Conservation (phyloP, 2,329 filamentous ascomycete species). For the Sclerotinia glacialis region DNA sequence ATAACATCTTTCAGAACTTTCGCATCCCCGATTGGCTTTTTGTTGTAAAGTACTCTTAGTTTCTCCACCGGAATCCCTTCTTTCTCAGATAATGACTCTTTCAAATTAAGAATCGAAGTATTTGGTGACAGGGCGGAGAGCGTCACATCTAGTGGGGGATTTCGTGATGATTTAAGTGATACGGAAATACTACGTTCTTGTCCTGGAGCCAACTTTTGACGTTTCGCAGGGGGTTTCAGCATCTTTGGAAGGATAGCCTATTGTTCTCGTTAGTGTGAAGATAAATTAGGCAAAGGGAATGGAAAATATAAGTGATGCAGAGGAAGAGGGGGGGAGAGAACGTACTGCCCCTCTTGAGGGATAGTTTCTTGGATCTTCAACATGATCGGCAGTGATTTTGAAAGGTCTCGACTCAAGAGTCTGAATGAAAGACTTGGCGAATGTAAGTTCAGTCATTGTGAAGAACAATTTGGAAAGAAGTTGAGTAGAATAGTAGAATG, state of each 20-base stretch:
- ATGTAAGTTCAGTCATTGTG: constrained; percentile 77
- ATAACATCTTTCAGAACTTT: constrained; percentile 76
- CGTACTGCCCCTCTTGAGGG: constrained; percentile 73
- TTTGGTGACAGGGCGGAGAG: constrained; percentile 61
- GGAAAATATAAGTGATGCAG: background rate
- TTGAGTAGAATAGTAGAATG: too few relatives aligned
- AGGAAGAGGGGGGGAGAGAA: constrained; percentile 19
- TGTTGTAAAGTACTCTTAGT: constrained; percentile 80
- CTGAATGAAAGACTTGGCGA: constrained; percentile 79
- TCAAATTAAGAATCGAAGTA: constrained; percentile 77
- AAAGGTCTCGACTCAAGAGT: constrained; percentile 73
- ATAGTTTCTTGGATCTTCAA: constrained; percentile 79
- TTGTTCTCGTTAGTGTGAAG: constrained; percentile 20
- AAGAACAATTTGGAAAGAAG: background rate
- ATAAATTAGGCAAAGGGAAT: background rate
- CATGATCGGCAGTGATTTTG: constrained; percentile 85
- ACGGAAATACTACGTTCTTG: constrained; percentile 55
- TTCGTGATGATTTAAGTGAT: constrained; percentile 72
- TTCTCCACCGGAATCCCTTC: constrained; percentile 68
- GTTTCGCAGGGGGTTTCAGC: constrained; percentile 52
- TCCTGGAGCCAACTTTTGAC: constrained; percentile 49
- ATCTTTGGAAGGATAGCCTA: constrained; percentile 73
- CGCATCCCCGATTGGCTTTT: constrained; percentile 77
- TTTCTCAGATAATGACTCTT: constrained; percentile 62
- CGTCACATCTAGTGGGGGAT: constrained; percentile 65